These are phyloP conservation scores for Coelastrella sp. DNA, from an alignment of 139 green algal genomes.

Conservation along the genomic window DNA sequence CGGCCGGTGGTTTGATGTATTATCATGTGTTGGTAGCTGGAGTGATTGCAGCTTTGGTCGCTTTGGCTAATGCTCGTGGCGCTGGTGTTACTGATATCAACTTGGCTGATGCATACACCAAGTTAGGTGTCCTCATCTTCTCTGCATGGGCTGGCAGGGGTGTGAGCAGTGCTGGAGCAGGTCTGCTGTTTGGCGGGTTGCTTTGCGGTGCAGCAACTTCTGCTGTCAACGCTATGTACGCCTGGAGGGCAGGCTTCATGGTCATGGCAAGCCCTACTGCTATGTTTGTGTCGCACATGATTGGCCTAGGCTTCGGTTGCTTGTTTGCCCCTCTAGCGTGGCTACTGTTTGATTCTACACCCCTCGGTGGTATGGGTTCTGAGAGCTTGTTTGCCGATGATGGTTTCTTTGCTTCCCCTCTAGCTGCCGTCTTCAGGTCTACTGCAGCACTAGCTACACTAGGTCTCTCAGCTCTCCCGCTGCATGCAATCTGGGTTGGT, in stretches of 20 bases:
- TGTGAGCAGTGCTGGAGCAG: not conserved
- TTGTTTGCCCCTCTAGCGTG: conserved; percentile 19
- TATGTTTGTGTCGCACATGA: conserved; percentile 16
- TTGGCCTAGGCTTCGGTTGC: conserved; percentile 13
- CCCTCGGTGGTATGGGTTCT: not conserved
- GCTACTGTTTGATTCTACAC: conserved; percentile 18
- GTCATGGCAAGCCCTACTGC: conserved; percentile 35
- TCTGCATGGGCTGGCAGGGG: conserved; percentile 23
- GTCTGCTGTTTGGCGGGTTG: conserved; percentile 1
- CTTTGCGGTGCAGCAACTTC: conserved; percentile 22
- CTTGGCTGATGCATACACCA: conserved; percentile 21
- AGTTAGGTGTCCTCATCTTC: conserved; percentile 36
- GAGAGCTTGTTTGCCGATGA: conserved; percentile 19
- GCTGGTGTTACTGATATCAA: conserved; percentile 27
- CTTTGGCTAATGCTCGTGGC: conserved; percentile 30
- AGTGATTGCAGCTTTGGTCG: conserved; percentile 6
- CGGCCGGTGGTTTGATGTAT: not conserved
- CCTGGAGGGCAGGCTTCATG: conserved; percentile 36
- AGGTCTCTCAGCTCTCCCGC: not conserved
- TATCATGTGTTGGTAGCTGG: conserved; percentile 27
- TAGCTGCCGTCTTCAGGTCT: conserved; percentile 2
- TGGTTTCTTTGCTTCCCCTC: conserved; percentile 28
- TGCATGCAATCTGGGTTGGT: conserved; percentile 13
- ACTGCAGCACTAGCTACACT: conserved; percentile 2
- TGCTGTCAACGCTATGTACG: conserved; percentile 43